Base-by-base conservation (phyloP, 2,329 filamentous ascomycete genomes). In the Dichotomopilus funicola region DNA sequence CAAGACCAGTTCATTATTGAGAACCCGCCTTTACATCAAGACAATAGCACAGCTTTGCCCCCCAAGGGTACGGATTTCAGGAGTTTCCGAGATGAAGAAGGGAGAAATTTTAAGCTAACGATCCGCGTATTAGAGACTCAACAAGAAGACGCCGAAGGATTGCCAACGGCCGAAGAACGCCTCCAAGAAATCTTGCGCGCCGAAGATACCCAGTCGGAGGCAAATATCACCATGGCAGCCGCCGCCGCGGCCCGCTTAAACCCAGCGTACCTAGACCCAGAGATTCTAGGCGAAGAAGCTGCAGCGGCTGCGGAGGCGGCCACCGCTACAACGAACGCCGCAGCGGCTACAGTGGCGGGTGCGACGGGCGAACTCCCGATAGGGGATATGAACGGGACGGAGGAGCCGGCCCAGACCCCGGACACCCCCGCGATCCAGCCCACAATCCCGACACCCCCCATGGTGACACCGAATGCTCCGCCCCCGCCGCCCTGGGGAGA, bases 1-100 rank as follows among this genome's bases (percentile, higher is more conserved):
- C 79, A 83, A 40, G 81, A 83, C 47, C 79, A 83, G 44, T 83
- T 79, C 63, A 79, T 79, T 2, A 65, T 82, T 4, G 80, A 84
- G 27, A 79, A 83, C 51, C 77, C 78, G 1, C 77, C 80, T 1
- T 63, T 74, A 12, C 75, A 70, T 64, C 79, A 80, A 46, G 79
- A 80, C 42, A 67, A 65, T 45, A 67, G 68, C 10, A 59, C 65
- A 42, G 34, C 46, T 6, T 63, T 67, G n/a, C 68, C 71, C 33
- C 70, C 64, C 37, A 73, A 74, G 65, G 64, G 74, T 75, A 62
- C 58, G 70, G 61, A 47, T 31, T 5, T 5, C 6, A 43, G 4
- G 13, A 19, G 8, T 19, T 19, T 3, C 10, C 45, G 11, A 31
- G 31, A n/a, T 8, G 6, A 3, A 10, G 31, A 10, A 11, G 40